Evolutionary conservation across 2,329 filamentous ascomycete species (phyloP).

Genomic region (Venturia effusa): DNA sequence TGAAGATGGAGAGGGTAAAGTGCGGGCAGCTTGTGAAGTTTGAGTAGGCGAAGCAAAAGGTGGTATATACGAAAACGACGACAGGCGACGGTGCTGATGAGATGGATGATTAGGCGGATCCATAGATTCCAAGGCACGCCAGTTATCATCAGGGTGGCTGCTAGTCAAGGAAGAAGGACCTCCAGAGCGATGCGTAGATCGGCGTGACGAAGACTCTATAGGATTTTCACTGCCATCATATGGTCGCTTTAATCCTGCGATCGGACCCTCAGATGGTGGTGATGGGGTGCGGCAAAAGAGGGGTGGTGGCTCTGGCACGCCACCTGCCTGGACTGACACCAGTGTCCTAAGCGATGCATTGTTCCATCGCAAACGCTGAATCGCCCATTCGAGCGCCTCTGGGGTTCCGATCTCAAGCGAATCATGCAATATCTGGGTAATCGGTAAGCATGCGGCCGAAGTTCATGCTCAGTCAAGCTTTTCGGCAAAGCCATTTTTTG

Average conservation of each 20-base stretch:
- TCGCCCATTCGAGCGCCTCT: slow-evolving; percentile 11
- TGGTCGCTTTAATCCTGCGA: slow-evolving; percentile 2
- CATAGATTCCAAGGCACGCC: slow-evolving; percentile 4
- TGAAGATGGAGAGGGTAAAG: slow-evolving; percentile 19
- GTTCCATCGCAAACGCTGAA: slow-evolving; percentile 10
- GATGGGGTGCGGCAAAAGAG: background rate
- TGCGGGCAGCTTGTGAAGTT: slow-evolving; percentile 3
- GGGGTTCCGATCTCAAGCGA: slow-evolving; percentile 2
- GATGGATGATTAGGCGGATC: slow-evolving; percentile 6
- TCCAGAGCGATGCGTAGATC: background rate
- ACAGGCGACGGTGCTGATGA: background rate
- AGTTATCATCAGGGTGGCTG: background rate
- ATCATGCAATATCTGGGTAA: slow-evolving; percentile 7
- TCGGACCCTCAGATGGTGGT: background rate
- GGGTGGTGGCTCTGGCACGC: background rate
- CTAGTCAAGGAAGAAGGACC: background rate
- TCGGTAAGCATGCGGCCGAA: background rate
- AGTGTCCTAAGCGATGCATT: slow-evolving; percentile 8
- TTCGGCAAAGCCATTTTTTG: background rate
- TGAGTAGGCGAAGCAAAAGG: slow-evolving; percentile 1
- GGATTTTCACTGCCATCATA: slow-evolving; percentile 2
- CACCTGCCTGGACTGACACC: background rate
- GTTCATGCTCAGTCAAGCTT: background rate
- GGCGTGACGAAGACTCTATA: background rate
- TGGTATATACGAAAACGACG: slow-evolving; percentile 4